Conservation (phyloP, 1,284 basidiomycete genomes). For the Tylopilus sp. region DNA sequence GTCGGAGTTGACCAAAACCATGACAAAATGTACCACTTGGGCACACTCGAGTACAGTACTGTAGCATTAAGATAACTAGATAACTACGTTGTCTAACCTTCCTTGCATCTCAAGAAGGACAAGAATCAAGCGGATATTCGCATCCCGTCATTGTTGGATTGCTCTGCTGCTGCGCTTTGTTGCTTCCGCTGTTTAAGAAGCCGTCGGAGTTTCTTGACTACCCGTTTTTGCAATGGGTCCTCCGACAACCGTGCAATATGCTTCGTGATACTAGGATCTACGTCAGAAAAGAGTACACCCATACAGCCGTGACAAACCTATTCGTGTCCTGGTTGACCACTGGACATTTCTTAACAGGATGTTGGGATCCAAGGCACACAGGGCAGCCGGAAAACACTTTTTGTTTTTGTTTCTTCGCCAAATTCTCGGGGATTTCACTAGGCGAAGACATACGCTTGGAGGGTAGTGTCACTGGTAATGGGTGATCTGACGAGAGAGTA, state of each 20-base stretch:
- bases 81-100: slow-evolving; percentile 28
- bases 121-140: slow-evolving; percentile 9
- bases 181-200: slow-evolving; percentile 57
- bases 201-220: slow-evolving; percentile 55
- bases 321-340: slow-evolving; percentile 57
- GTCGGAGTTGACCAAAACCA: slow-evolving; percentile 21
- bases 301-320: slow-evolving; percentile 52
- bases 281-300: slow-evolving; percentile 17
- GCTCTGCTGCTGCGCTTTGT: slow-evolving; percentile 15
- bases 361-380: slow-evolving; percentile 58
- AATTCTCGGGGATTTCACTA: slow-evolving; percentile 27
- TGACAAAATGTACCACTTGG: slow-evolving; percentile 9
- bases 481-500: not conserved
- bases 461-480: slow-evolving; percentile 25
- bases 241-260: slow-evolving; percentile 61
- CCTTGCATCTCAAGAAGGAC: not conserved
- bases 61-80: slow-evolving; percentile 19
- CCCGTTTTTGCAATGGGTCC: slow-evolving; percentile 49
- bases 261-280: slow-evolving; percentile 51
- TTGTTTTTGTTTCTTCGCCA: slow-evolving; percentile 53
- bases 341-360: slow-evolving; percentile 66
- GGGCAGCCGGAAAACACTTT: slow-evolving; percentile 46
- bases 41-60: slow-evolving; percentile 16
- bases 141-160: slow-evolving; percentile 13
- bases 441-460: slow-evolving; percentile 54